A percentile compares a stretch with the other conserved stretches of the same genome.
Conservation (phyloP, 148 eudicot genomes). For the Euryodendron excelsum region DNA sequence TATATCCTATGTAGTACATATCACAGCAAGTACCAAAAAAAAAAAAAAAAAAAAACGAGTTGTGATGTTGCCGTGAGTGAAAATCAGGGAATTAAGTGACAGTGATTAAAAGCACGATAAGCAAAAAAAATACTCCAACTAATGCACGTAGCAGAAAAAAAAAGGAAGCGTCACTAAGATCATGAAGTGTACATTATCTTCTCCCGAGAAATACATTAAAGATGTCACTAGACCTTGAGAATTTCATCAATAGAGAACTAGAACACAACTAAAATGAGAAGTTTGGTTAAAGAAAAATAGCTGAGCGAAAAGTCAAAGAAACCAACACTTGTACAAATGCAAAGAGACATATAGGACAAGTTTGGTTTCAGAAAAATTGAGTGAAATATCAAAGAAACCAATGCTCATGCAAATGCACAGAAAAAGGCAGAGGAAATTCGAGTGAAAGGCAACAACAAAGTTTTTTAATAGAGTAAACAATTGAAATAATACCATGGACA, state of each 20-base stretch:
- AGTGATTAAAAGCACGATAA: background rate
- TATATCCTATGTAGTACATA: background rate
- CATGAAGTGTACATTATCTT: no score
- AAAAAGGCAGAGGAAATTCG: background rate
- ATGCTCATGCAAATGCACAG: background rate
- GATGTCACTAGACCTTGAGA: no score
- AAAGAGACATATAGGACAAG: no score
- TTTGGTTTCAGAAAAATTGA: background rate
- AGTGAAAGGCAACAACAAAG: background rate
- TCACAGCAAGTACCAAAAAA: background rate
- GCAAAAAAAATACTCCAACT: background rate
- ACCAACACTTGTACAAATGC: no score
- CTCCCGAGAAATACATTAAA: no score
- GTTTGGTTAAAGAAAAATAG: no score
- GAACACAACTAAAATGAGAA: no score
- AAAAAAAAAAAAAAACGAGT: background rate
- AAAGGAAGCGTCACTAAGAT: no score
- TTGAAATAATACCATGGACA: background rate
- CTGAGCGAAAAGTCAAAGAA: no score
- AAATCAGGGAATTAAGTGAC: background rate
- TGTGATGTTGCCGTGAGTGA: background rate
- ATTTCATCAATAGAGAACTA: no score
- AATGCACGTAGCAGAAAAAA: background rate
- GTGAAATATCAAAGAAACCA: background rate
- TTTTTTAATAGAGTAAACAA: background rate